phyloP scores from a whole-genome alignment of 106 monocot species.

The Phalaenopsis equestris region DNA sequence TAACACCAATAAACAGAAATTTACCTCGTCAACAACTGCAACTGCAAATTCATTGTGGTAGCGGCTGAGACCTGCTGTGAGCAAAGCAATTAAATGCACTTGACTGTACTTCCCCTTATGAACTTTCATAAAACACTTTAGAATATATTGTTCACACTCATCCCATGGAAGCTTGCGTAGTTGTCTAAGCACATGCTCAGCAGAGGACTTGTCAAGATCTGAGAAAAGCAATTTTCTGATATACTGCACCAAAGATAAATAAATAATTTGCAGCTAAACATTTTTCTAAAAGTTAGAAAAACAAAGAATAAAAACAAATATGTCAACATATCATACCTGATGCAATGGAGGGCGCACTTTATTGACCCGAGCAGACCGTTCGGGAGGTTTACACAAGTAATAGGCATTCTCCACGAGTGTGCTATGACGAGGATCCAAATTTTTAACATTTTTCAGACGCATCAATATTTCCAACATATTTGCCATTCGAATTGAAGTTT shows the following conservation, averaged over 20 bases:
- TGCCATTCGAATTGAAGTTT: slow-evolving; percentile 87
- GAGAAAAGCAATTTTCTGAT: slow-evolving; percentile 89
- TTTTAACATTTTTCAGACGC: slow-evolving; percentile 97
- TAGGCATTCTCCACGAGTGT: slow-evolving; percentile 99
- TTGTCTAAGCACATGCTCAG: slow-evolving; percentile 87
- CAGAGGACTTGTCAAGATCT: slow-evolving; percentile 86
- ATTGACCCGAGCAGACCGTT: slow-evolving; percentile 73
- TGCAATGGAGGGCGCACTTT: slow-evolving; percentile 89
- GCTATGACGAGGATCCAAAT: slow-evolving; percentile 96
- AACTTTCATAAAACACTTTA: slow-evolving; percentile 96
- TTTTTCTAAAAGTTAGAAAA: slow-evolving; percentile 3
- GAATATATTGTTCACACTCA: slow-evolving; percentile 72
- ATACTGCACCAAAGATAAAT: slow-evolving; percentile 52
- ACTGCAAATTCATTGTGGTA: slow-evolving; percentile 93
- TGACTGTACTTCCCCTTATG: slow-evolving; percentile 95
- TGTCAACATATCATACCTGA: slow-evolving; percentile 40
- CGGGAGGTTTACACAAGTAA: slow-evolving; percentile 96
- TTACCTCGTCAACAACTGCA: slow-evolving; percentile 91
- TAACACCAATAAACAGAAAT: slow-evolving; percentile 10
- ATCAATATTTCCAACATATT: slow-evolving; percentile 98
- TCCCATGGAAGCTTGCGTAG: slow-evolving; percentile 91
- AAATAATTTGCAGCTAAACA: background rate
- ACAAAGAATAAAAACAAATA: background rate
- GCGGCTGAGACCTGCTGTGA: slow-evolving; percentile 80
- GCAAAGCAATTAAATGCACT: slow-evolving; percentile 78